These are phyloP conservation scores for Diaporthe helianthi DNA, from an alignment of 2,329 filamentous ascomycete species.

Conservation along the genomic window DNA sequence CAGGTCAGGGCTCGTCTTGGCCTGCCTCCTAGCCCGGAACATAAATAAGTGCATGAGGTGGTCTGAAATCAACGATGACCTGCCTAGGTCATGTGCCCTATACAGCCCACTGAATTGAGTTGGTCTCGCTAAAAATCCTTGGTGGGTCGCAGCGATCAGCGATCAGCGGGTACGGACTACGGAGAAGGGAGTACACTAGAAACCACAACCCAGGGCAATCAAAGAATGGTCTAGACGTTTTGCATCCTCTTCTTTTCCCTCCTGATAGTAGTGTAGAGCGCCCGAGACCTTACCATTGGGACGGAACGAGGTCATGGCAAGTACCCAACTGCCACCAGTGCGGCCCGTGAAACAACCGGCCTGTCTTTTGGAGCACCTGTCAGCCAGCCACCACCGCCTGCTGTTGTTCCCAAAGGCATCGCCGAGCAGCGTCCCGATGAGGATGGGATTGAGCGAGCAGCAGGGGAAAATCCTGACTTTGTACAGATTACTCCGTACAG, in stretches of 20 bases:
- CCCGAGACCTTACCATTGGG: not conserved
- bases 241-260: not conserved
- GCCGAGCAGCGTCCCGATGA: not conserved
- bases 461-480: not conserved
- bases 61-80: not conserved
- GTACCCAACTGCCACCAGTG: not conserved
- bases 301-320: not conserved
- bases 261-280: not conserved
- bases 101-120: slow-evolving; percentile 16
- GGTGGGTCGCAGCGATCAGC: too few relatives aligned
- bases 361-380: slow-evolving; percentile 1
- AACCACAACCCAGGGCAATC: not conserved
- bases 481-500: too few relatives aligned
- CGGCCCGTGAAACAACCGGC: slow-evolving; percentile 18
- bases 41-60: not conserved
- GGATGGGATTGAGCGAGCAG: not conserved
- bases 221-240: not conserved
- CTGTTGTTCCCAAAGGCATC: not conserved
- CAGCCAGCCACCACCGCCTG: slow-evolving; percentile 9
- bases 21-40: not conserved
- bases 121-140: not conserved
- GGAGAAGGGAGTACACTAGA: too few relatives aligned
- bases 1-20: slow-evolving; percentile 17
- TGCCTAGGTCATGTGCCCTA: not conserved
- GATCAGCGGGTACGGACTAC: not conserved